Percentiles rank a stretch among this genome's conserved stretches.
phyloP scores from a whole-genome alignment of 1,139 yeast genomes.

The Protomyces lactucae-debilis region DNA sequence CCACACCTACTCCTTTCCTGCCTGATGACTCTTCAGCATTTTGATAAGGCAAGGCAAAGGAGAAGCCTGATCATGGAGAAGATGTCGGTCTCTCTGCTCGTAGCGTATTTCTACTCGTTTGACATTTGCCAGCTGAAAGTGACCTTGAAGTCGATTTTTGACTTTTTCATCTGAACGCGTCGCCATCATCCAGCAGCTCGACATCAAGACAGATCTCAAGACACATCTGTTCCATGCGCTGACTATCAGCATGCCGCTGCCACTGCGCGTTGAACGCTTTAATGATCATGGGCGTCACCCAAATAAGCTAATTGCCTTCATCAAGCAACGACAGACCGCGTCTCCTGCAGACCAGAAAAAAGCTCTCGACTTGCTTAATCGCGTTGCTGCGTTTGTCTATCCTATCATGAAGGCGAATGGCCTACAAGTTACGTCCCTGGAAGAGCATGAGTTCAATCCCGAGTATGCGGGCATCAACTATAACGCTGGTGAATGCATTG shows the following conservation, averaged over 20 bases:
- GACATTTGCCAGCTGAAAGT: no score
- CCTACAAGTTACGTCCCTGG: conserved; percentile 32
- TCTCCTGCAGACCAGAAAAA: conserved; percentile 26
- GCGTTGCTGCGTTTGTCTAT: conserved; percentile 34
- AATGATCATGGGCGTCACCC: conserved; percentile 26
- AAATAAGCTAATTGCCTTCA: conserved; percentile 29
- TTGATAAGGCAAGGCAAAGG: no score
- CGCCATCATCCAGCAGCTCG: no score
- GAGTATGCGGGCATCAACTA: conserved; percentile 33
- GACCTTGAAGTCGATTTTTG: no score
- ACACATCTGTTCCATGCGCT: not conserved
- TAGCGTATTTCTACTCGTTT: no score
- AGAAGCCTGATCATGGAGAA: no score
- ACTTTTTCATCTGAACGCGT: no score
- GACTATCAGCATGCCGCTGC: not conserved
- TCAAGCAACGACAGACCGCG: conserved; percentile 31
- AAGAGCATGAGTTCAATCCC: conserved; percentile 31
- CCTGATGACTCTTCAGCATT: no score
- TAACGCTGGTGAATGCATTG: conserved; percentile 33
- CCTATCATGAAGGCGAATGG: conserved; percentile 33
- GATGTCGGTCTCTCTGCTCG: no score
- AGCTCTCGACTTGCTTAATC: conserved; percentile 28
- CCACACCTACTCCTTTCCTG: no score
- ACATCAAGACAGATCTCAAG: no score
- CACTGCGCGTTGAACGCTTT: conserved; percentile 51